A percentile compares a stretch with the other conserved stretches of the same genome.
Evolutionary conservation across 164 flowering plant genomes (phyloP).

Genomic region (Stephania yunnanensis): DNA sequence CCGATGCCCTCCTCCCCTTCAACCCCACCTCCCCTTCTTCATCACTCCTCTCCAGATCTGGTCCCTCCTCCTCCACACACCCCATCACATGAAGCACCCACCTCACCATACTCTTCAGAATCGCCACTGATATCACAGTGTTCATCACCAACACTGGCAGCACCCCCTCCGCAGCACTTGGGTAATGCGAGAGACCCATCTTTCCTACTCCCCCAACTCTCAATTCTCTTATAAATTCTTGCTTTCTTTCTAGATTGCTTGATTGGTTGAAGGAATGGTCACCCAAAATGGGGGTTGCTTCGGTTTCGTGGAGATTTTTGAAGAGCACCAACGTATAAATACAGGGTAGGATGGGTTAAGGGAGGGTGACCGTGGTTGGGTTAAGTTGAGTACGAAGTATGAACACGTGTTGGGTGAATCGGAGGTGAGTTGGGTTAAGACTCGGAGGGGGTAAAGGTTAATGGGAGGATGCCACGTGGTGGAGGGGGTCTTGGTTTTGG

Average conservation of each 20-base stretch:
- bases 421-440: background rate
- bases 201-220: background rate
- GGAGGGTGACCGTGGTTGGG: slow-evolving; percentile 5
- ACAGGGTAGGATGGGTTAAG: slow-evolving; percentile 6
- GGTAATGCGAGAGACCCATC: slow-evolving; percentile 67
- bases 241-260: no score
- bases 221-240: no score
- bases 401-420: background rate
- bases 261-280: background rate
- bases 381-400: background rate
- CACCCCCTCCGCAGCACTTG: slow-evolving; percentile 46
- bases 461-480: background rate
- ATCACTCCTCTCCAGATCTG: slow-evolving; percentile 21
- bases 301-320: background rate
- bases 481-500: background rate
- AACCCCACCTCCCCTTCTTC: slow-evolving; percentile 9
- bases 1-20: slow-evolving; percentile 28
- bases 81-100: slow-evolving; percentile 38
- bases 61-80: slow-evolving; percentile 9
- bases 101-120: slow-evolving; percentile 40
- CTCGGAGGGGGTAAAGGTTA: background rate
- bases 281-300: background rate
- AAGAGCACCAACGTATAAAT: background rate
- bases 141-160: slow-evolving; percentile 55
- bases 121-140: slow-evolving; percentile 42